These are phyloP conservation scores for Raphanus raphanistrum DNA, from an alignment of 345 rosid species.

Conservation along the genomic window DNA sequence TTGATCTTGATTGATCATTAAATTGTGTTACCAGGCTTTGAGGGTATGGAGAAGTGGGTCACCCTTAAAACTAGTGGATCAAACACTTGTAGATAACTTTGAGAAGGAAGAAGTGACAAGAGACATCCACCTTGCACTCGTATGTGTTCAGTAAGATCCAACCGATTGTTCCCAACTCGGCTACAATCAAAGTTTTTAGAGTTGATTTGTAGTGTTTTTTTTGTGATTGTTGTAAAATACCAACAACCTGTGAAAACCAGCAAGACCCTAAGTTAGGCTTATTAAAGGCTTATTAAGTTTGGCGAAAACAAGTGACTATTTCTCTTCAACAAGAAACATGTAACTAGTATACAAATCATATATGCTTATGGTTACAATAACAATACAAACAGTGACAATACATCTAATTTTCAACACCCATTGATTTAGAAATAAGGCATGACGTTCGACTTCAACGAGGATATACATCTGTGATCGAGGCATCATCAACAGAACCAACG, in stretches of 20 bases:
- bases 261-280: neutral
- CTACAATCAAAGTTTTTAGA: conserved; percentile 5
- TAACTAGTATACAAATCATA: neutral
- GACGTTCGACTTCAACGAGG: conserved; percentile 41
- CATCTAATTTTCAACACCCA: neutral
- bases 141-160: conserved; percentile 17
- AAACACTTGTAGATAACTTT: neutral
- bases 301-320: neutral
- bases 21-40: conserved; percentile 14
- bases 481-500: conserved; percentile 41
- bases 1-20: neutral
- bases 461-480: conserved; percentile 44
- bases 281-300: neutral
- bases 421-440: neutral
- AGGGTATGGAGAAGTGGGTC: neutral
- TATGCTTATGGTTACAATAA: conserved; percentile 4
- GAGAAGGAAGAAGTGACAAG: neutral
- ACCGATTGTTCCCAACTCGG: conserved; percentile 42
- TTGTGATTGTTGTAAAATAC: too few relatives aligned
- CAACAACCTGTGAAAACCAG: too few relatives aligned
- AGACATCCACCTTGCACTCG: conserved; percentile 3
- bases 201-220: too few relatives aligned
- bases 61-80: neutral
- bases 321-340: neutral
- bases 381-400: neutral